Evolutionary conservation across 2,329 filamentous ascomycete species (phyloP), one percentile per base, ranked within the genome.

Genomic region (Sporothrix mexicana): DNA sequence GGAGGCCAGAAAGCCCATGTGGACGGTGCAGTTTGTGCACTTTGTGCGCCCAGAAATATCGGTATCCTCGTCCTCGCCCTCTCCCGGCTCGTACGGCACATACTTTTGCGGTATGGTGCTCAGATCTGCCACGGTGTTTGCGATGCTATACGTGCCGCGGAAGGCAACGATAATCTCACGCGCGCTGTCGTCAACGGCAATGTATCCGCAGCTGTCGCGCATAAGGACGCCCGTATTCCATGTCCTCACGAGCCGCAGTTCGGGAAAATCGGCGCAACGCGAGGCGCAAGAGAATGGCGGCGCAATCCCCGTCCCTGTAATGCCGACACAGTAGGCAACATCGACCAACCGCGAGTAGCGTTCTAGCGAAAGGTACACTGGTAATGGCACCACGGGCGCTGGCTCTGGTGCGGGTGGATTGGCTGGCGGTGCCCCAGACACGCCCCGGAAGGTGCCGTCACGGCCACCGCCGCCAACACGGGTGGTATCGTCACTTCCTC

Each of bases 281-380:
- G 93, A 96, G 15, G 91, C 88, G 81, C 96, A 99, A 45, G 87
- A 83, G 80, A 99, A 99, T 0, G 96, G 96, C 76, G 91, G 90
- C 68, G 87, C 86, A 74, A 99, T 91, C 53, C 95, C 96, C 74
- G 98, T 90, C 53, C 95, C 96, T 0, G 92, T 91, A 5, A 88
- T 91, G 74, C 95, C 94, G 73, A 98, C 93, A 81, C 96, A 99
- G 83, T 98, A 98, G 66, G 94, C 86, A 74, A 98, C 96, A 80
- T 99, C 96, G 75, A 98, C 95, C 36, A 98, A 88, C 71, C 95
- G 91, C n/a, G 95, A 90, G 72, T 95, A 85, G 78, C 97, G 93
- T 81, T 98, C 94, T 15, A 99, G 89, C 20, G 93, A 91, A 73
- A 88, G 84, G 82, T 97, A 98, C 74, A 98, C 86, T 3, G 47